Evolutionary conservation across 306 rosid species (phyloP).

Genomic region (Canavalia gladiata): DNA sequence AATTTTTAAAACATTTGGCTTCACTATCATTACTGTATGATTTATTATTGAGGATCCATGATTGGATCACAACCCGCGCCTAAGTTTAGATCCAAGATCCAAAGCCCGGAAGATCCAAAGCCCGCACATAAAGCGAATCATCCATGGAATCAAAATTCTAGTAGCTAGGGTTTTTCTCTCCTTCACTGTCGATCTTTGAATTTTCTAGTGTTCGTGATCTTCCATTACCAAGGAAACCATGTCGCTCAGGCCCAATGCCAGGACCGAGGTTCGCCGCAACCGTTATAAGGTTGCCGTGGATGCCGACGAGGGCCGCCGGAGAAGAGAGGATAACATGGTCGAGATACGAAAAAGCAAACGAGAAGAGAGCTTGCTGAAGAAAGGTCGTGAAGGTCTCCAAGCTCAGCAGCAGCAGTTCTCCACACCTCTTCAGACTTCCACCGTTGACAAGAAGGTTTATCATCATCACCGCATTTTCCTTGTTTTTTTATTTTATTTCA

Average conservation of each 20-base stretch:
- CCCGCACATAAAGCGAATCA: slow-evolving; percentile 7
- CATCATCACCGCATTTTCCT: neutral
- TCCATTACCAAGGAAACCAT: slow-evolving; percentile 40
- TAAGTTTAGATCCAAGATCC: slow-evolving; percentile 18
- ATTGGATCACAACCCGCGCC: neutral
- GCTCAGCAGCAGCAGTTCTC: slow-evolving; percentile 70
- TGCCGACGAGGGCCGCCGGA: slow-evolving; percentile 83
- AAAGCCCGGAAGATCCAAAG: no score
- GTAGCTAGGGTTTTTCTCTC: slow-evolving; percentile 34
- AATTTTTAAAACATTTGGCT: neutral
- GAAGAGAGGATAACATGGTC: slow-evolving; percentile 85
- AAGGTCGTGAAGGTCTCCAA: slow-evolving; percentile 84
- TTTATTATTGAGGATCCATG: slow-evolving; percentile 3
- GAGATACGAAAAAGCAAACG: slow-evolving; percentile 91
- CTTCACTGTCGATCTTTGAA: slow-evolving; percentile 2
- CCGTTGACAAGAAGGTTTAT: slow-evolving; percentile 65
- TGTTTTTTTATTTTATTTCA: no score
- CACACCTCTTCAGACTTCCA: slow-evolving; percentile 53
- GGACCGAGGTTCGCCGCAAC: slow-evolving; percentile 87
- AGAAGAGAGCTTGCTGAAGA: slow-evolving; percentile 83
- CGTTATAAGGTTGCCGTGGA: slow-evolving; percentile 85
- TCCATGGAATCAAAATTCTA: neutral
- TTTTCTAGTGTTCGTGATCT: neutral
- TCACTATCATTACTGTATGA: neutral
- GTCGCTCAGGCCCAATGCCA: slow-evolving; percentile 80